Percentiles rank a stretch among this genome's conserved stretches.
Conservation (phyloP, 148 eudicot genomes). For the Rhododendron ferrugineum region DNA sequence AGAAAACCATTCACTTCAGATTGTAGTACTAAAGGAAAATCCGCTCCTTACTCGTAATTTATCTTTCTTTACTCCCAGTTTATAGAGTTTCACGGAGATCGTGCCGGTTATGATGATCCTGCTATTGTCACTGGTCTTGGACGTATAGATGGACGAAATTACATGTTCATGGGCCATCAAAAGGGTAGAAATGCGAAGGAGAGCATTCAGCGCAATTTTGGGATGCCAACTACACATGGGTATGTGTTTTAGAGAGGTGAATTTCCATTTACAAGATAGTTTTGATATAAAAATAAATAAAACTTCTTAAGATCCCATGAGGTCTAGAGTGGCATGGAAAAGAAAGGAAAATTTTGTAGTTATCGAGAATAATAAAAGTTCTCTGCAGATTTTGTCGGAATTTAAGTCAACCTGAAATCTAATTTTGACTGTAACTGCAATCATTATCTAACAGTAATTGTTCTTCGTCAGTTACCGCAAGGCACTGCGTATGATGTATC, state of each 20-base stretch:
- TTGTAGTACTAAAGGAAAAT: background rate
- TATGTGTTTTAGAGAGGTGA: constrained; percentile 25
- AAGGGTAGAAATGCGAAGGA: constrained; percentile 90
- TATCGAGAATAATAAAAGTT: no score
- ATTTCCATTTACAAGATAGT: background rate
- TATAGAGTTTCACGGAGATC: constrained; percentile 90
- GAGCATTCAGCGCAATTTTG: constrained; percentile 73
- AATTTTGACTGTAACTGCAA: background rate
- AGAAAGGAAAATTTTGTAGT: background rate
- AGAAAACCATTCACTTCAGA: background rate
- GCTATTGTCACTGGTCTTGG: constrained; percentile 87
- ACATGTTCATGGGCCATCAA: constrained; percentile 88
- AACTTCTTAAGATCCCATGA: background rate
- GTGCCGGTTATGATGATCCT: constrained; percentile 90
- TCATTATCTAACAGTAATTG: constrained; percentile 10
- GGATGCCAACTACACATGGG: constrained; percentile 98
- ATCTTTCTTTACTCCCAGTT: constrained; percentile 35
- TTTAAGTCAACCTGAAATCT: background rate
- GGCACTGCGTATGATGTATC: constrained; percentile 84
- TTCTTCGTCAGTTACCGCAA: constrained; percentile 56
- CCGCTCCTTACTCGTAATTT: background rate
- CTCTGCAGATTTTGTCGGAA: background rate
- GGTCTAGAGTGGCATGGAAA: background rate
- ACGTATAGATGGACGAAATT: constrained; percentile 64
- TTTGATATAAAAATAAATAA: no score